These are phyloP conservation scores for Saccharum officinarum DNA, from an alignment of 176 grass and related monocot species.

Conservation along the genomic window DNA sequence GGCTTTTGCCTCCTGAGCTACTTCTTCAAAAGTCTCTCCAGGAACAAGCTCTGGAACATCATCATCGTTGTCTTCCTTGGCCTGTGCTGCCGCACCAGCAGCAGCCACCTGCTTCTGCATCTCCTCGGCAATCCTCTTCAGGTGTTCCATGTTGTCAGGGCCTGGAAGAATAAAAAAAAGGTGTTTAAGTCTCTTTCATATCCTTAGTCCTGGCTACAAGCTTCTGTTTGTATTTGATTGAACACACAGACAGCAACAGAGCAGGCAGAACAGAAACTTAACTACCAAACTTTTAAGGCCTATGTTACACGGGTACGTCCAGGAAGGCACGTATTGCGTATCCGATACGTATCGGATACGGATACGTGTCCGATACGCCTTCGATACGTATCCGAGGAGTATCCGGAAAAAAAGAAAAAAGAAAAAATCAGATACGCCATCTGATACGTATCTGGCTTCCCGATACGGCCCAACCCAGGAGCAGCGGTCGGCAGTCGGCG, in stretches of 20 bases:
- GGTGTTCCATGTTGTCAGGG: slow-evolving; percentile 88
- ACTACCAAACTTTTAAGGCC: neutral
- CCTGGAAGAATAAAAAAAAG: slow-evolving; percentile 35
- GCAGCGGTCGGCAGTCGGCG: no score
- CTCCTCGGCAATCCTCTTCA: slow-evolving; percentile 88
- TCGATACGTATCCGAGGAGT: no score
- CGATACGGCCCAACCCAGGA: no score
- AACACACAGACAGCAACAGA: neutral
- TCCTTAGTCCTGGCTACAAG: neutral
- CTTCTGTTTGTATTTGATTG: neutral
- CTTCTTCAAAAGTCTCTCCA: slow-evolving; percentile 81
- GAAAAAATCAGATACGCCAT: no score
- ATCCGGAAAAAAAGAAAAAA: no score
- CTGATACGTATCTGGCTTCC: no score
- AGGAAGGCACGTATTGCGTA: no score
- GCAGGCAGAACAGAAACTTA: neutral
- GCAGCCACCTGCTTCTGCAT: slow-evolving; percentile 78
- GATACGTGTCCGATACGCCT: no score
- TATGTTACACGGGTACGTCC: no score
- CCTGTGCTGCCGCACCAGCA: slow-evolving; percentile 27
- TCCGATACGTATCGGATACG: no score
- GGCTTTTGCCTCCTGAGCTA: slow-evolving; percentile 69
- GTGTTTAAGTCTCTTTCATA: neutral
- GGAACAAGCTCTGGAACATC: slow-evolving; percentile 90
- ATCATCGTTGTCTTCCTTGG: slow-evolving; percentile 75